Conservation (phyloP, 2,329 filamentous ascomycete genomes). For the Phialophora tarda region DNA sequence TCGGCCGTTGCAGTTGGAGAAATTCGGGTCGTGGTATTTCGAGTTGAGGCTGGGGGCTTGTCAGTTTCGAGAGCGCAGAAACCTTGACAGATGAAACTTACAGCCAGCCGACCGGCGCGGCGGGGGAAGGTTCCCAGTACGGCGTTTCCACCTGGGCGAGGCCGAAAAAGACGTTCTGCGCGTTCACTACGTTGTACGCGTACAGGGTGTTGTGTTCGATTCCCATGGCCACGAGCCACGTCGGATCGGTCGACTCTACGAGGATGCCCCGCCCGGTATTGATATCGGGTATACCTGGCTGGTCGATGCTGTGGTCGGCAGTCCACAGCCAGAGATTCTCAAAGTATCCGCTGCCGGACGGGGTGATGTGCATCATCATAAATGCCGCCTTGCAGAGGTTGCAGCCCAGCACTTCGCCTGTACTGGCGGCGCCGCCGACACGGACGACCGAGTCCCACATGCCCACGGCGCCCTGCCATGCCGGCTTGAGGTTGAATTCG, state of each 20-base stretch:
- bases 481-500: slow-evolving; percentile 81
- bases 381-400: slow-evolving; percentile 75
- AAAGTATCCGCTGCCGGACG: slow-evolving; percentile 69
- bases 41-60: background rate
- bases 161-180: slow-evolving; percentile 50
- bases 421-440: slow-evolving; percentile 80
- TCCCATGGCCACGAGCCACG: slow-evolving; percentile 55
- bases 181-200: slow-evolving; percentile 55
- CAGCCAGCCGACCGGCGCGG: slow-evolving; percentile 1
- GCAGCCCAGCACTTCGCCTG: slow-evolving; percentile 63
- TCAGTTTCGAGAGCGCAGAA: no score
- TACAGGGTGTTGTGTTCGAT: slow-evolving; percentile 57
- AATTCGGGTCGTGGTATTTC: background rate
- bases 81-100: background rate
- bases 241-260: slow-evolving; percentile 72
- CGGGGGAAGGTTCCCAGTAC: slow-evolving; percentile 1
- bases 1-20: slow-evolving; percentile 2
- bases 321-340: slow-evolving; percentile 93
- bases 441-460: slow-evolving; percentile 96
- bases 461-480: slow-evolving; percentile 70
- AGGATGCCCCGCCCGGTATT: slow-evolving; percentile 85
- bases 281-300: slow-evolving; percentile 70
- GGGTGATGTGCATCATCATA: slow-evolving; percentile 62
- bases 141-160: background rate
- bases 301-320: slow-evolving; percentile 88